phyloP scores from a whole-genome alignment of 306 rosid species.

The Pyrus communis region DNA sequence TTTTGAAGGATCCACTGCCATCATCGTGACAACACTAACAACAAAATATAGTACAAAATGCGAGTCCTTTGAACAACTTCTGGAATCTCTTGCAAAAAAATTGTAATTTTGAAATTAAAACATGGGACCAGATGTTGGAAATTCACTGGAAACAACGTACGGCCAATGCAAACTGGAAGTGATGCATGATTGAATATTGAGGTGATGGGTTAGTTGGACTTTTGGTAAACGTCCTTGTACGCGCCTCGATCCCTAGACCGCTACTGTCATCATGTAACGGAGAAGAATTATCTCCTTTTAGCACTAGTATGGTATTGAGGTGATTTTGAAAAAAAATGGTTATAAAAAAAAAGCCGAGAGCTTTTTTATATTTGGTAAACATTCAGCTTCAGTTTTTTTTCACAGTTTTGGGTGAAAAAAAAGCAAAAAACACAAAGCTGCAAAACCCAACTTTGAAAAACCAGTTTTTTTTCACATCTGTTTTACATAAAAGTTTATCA shows the following conservation, averaged over 20 bases:
- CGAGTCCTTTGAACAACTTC: not conserved
- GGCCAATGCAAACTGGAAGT: not conserved
- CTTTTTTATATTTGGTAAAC: no score
- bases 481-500: no score
- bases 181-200: not conserved
- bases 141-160: not conserved
- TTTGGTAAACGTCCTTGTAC: not conserved
- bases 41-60: not conserved
- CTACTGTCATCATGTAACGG: not conserved
- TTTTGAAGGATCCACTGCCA: not conserved
- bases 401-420: no score
- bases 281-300: no score
- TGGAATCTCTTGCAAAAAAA: not conserved
- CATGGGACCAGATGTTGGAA: not conserved
- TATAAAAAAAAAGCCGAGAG: no score
- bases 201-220: not conserved
- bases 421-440: no score
- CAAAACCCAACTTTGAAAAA: no score
- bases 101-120: not conserved
- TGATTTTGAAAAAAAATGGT: no score
- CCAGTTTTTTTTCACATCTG: no score
- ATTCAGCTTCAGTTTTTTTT: no score
- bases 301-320: no score
- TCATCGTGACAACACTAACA: not conserved
- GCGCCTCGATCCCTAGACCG: not conserved